Evolutionary conservation across 2,329 filamentous ascomycete genomes (phyloP).

Genomic region (Bipolaris gigantea): DNA sequence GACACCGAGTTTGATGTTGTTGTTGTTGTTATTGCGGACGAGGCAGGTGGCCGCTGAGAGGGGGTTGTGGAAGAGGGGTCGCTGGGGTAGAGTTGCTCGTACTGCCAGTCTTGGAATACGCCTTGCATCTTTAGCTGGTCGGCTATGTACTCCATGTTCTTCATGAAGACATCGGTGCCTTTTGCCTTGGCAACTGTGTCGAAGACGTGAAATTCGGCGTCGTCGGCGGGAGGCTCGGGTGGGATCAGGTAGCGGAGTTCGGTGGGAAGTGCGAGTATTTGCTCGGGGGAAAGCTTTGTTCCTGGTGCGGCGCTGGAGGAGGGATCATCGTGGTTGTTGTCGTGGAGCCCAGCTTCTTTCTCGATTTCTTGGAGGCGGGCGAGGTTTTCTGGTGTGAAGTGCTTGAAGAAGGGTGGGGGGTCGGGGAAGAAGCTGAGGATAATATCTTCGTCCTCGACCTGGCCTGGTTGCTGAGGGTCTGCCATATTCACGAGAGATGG

Average conservation of each 20-base stretch:
- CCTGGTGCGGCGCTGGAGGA: not conserved
- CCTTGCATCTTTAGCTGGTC: slow-evolving; percentile 37
- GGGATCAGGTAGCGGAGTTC: slow-evolving; percentile 80
- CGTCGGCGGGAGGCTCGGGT: slow-evolving; percentile 70
- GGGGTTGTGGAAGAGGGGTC: slow-evolving; percentile 30
- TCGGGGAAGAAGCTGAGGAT: slow-evolving; percentile 66
- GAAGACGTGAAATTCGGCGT: slow-evolving; percentile 72
- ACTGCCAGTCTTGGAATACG: slow-evolving; percentile 69
- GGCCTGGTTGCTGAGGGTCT: slow-evolving; percentile 15
- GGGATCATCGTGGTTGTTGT: slow-evolving; percentile 13
- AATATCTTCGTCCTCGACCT: slow-evolving; percentile 25
- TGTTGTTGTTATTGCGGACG: slow-evolving; percentile 1
- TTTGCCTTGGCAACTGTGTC: slow-evolving; percentile 60
- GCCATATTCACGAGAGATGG: slow-evolving; percentile 13
- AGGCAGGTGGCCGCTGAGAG: not conserved
- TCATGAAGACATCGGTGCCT: slow-evolving; percentile 29
- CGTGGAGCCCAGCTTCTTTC: slow-evolving; percentile 31
- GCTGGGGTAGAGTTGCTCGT: slow-evolving; percentile 68
- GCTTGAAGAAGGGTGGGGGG: slow-evolving; percentile 86
- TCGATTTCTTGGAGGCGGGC: slow-evolving; percentile 59
- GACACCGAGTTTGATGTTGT: slow-evolving; percentile 52
- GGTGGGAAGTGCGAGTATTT: slow-evolving; percentile 60
- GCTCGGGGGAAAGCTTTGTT: slow-evolving; percentile 24
- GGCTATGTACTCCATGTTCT: slow-evolving; percentile 31
- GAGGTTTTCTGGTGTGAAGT: slow-evolving; percentile 79